phyloP scores from a whole-genome alignment of 257 asterid genomes.

The Apocynum venetum region DNA sequence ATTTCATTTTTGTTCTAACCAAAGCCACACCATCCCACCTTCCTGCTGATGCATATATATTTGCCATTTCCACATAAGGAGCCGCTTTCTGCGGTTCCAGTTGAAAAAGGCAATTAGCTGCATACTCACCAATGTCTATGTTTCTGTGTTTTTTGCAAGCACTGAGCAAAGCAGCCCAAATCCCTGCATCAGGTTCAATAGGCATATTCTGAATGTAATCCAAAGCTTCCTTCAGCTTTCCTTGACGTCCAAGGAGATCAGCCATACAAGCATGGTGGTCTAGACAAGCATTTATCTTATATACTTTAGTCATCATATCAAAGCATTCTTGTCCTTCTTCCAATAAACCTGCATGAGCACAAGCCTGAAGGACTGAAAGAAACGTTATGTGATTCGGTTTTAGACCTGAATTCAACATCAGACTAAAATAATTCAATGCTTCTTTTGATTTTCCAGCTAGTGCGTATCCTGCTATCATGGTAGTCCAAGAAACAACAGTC shows the following conservation, averaged over 20 bases:
- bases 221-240: slow-evolving; percentile 55
- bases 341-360: slow-evolving; percentile 62
- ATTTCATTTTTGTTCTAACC: slow-evolving; percentile 41
- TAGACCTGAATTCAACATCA: slow-evolving; percentile 44
- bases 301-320: slow-evolving; percentile 36
- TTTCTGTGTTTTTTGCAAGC: slow-evolving; percentile 58
- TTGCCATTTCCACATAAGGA: slow-evolving; percentile 71
- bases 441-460: slow-evolving; percentile 46
- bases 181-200: slow-evolving; percentile 54
- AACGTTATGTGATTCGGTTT: slow-evolving; percentile 59
- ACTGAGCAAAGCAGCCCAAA: slow-evolving; percentile 63
- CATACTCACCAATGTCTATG: slow-evolving; percentile 48
- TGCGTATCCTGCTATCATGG: slow-evolving; percentile 62
- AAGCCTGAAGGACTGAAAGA: slow-evolving; percentile 72
- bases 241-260: slow-evolving; percentile 59
- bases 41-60: slow-evolving; percentile 49
- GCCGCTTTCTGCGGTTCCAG: slow-evolving; percentile 59
- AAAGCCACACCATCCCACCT: slow-evolving; percentile 54
- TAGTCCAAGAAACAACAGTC: slow-evolving; percentile 64
- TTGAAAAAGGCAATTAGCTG: slow-evolving; percentile 39
- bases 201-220: slow-evolving; percentile 47
- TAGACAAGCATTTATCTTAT: slow-evolving; percentile 33
- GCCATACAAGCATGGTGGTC: slow-evolving; percentile 64
- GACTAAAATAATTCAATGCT: slow-evolving; percentile 41
- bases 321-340: slow-evolving; percentile 46